Evolutionary conservation across 2,329 filamentous ascomycete genomes (phyloP).

Genomic region (Verticillium zaregamsianum): DNA sequence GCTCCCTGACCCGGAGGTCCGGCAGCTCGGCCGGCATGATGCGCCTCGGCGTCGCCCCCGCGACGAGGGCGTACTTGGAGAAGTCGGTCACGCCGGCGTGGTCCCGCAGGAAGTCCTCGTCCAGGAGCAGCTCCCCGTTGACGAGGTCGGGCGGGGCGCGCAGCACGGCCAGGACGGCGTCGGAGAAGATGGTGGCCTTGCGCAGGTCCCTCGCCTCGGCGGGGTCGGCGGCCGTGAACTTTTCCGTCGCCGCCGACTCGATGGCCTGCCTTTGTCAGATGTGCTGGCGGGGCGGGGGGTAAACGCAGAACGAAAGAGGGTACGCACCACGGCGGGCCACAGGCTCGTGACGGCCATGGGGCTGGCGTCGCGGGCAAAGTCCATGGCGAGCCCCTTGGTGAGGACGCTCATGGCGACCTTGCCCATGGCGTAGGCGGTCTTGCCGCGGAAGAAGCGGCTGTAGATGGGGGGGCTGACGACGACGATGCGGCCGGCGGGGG

Average conservation of each 20-base stretch:
- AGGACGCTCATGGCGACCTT: conserved; percentile 81
- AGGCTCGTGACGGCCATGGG: conserved; percentile 76
- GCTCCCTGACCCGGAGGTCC: conserved; percentile 67
- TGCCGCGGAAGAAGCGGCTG: conserved; percentile 77
- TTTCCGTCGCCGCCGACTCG: conserved; percentile 68
- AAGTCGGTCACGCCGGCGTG: conserved; percentile 66
- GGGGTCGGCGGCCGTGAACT: conserved; percentile 39
- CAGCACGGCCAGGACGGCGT: conserved; percentile 72
- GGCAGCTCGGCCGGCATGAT: conserved; percentile 76
- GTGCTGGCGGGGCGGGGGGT: background rate
- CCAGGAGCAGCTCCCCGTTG: conserved; percentile 69
- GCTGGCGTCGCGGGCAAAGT: conserved; percentile 62
- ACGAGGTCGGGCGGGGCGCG: conserved; percentile 53
- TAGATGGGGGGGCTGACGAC: conserved; percentile 85
- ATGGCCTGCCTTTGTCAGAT: conserved; percentile 42
- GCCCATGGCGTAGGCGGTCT: conserved; percentile 76
- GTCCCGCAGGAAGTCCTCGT: conserved; percentile 74
- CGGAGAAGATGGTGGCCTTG: conserved; percentile 70
- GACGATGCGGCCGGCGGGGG: conserved; percentile 60
- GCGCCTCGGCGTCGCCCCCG: conserved; percentile 58
- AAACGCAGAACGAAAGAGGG: no score
- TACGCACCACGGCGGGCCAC: conserved; percentile 71
- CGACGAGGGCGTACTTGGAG: conserved; percentile 64
- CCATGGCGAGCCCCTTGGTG: conserved; percentile 78
- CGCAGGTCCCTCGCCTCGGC: conserved; percentile 55